Base-by-base conservation (phyloP, 2,329 filamentous ascomycete genomes). In the Colletotrichum sojae region DNA sequence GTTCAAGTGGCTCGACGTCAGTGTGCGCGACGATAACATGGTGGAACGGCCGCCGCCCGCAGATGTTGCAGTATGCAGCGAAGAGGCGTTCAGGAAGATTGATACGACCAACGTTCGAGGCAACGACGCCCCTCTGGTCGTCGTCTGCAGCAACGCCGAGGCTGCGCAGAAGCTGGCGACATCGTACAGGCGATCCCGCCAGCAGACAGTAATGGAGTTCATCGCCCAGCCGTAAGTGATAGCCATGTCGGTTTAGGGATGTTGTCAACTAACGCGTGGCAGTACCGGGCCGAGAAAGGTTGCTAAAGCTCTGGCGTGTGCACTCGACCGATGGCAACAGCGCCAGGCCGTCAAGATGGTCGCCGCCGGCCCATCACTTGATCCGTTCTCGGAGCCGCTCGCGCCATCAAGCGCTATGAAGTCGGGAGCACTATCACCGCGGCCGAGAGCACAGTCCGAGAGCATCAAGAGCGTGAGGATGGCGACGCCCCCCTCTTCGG, bases 1-100 rank as follows among this genome's bases (percentile, higher is more conserved):
- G 3, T 56, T 72, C 40, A 73, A 73, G 25, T 82, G 80, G 79
- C 80, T 81, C 53, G 75, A 74, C 3, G 78, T 82, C 69, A 72
- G 75, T 2, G 71, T 80, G 13, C 36, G 36, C 27, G 58, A 67
- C 2, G 20, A 61, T 64, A 4, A 71, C 48, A 5, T 22, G 31
- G 66, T 67, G 0, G n/a, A 25, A 0, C 20, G 63, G 12, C 31
- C 58, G 0, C 31, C 60, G 3, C 36, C 73, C 2, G 63, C 75
- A 4, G 74, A 77, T 15, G 48, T 80, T 10, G 71, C 71, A 22
- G 45, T 79, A 1, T 78, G 74, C 49, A 76, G 72, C 25, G 77
- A 77, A 20, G 61, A 76, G 66, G 6, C 77, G 63, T 15, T 77
- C 72, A 0, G 54, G 67, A 16, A 63, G 67, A 15, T 63, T 48